A percentile compares a stretch with the other conserved stretches of the same genome.
phyloP scores from a whole-genome alignment of 768 basidiomycete genomes.

The Trametes sanguinea region DNA sequence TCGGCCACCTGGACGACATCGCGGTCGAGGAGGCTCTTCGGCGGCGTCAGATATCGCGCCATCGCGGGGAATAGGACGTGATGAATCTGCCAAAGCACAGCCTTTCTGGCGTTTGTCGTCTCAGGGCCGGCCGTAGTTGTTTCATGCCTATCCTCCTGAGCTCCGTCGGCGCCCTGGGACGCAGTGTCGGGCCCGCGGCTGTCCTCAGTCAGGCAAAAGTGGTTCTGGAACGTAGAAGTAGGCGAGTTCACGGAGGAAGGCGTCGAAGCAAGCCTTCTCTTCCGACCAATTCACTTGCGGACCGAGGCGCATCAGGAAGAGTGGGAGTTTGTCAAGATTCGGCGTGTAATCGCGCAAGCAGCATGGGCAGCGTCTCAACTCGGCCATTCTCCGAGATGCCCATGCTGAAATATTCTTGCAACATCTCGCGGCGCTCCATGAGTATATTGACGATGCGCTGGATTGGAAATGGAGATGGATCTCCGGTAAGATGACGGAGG shows the following conservation, averaged over 20 bases:
- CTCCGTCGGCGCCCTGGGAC: conserved; percentile 29
- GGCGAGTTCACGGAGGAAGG: conserved; percentile 86
- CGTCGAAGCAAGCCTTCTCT: conserved; percentile 83
- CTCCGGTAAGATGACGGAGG: not conserved
- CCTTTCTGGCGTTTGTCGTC: conserved; percentile 37
- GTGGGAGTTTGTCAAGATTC: conserved; percentile 85
- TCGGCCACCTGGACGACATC: conserved; percentile 89
- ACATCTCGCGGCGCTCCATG: conserved; percentile 71
- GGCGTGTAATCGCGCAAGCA: conserved; percentile 91
- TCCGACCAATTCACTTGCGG: conserved; percentile 94
- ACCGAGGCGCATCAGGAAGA: conserved; percentile 87
- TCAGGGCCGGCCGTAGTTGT: not conserved
- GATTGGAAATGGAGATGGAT: not conserved
- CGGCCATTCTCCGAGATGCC: conserved; percentile 64
- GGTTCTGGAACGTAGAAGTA: conserved; percentile 85
- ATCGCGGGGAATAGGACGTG: conserved; percentile 89
- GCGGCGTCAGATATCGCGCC: conserved; percentile 72
- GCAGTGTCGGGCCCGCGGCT: not conserved
- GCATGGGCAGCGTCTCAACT: conserved; percentile 77
- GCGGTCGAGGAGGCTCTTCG: conserved; percentile 61
- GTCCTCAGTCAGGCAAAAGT: conserved; percentile 27
- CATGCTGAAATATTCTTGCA: conserved; percentile 89
- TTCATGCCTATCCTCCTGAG: conserved; percentile 34
- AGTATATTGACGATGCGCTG: conserved; percentile 70
- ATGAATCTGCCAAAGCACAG: conserved; percentile 84